These are phyloP conservation scores for Aspergillus diversus DNA, from an alignment of 495 filamentous ascomycete species.

Conservation along the genomic window DNA sequence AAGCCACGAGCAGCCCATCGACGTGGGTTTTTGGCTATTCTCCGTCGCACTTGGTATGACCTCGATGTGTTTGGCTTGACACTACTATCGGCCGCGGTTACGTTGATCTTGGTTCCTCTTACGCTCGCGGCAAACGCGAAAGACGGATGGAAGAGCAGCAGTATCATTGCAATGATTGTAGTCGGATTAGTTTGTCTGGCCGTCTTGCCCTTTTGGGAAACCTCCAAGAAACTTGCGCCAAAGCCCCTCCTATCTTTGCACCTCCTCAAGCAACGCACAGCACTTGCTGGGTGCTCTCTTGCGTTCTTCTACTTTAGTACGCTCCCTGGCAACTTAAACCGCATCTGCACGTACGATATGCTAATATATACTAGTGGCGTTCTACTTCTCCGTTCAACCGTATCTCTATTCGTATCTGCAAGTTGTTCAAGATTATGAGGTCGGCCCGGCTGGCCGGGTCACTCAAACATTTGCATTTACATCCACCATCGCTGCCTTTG, in stretches of 20 bases:
- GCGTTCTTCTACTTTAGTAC: slow-evolving; percentile 65
- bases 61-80: slow-evolving; percentile 61
- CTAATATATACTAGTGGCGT: slow-evolving; percentile 55
- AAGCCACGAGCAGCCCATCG: slow-evolving; percentile 43
- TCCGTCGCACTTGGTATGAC: slow-evolving; percentile 55
- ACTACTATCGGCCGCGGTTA: slow-evolving; percentile 59
- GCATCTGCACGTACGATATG: neutral
- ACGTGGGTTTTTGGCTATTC: slow-evolving; percentile 32
- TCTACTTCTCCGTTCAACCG: slow-evolving; percentile 67
- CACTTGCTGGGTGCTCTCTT: slow-evolving; percentile 60
- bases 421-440: slow-evolving; percentile 66
- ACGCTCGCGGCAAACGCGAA: slow-evolving; percentile 55
- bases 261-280: slow-evolving; percentile 66
- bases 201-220: slow-evolving; percentile 65
- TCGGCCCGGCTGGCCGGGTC: slow-evolving; percentile 67
- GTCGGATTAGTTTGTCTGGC: slow-evolving; percentile 60
- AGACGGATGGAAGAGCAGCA: slow-evolving; percentile 57
- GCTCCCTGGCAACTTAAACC: neutral
- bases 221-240: slow-evolving; percentile 55
- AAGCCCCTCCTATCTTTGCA: slow-evolving; percentile 60
- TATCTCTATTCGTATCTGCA: slow-evolving; percentile 75
- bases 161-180: slow-evolving; percentile 62
- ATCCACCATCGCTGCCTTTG: slow-evolving; percentile 65
- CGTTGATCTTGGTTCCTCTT: slow-evolving; percentile 62
- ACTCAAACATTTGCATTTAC: slow-evolving; percentile 73